These are phyloP conservation scores for Grammothele lineata DNA, from an alignment of 768 basidiomycete genomes.

Conservation along the genomic window DNA sequence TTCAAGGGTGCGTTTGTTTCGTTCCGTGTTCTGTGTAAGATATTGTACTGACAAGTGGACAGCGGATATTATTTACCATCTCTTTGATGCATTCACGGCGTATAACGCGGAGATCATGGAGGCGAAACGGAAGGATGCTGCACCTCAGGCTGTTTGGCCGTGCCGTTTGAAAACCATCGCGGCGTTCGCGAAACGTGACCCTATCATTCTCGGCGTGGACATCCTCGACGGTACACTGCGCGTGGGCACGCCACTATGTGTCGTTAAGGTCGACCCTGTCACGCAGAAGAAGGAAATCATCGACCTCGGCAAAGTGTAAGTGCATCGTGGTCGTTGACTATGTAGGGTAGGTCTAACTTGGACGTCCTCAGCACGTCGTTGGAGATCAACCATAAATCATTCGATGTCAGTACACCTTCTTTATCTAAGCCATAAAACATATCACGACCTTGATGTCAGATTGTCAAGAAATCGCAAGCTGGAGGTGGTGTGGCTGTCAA, in stretches of 20 bases:
- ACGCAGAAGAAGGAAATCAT: conserved; percentile 91
- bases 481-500: conserved; percentile 97
- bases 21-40: neutral
- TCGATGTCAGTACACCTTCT: conserved; percentile 62
- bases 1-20: conserved; percentile 73
- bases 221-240: conserved; percentile 90
- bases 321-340: conserved; percentile 1
- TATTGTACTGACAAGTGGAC: conserved; percentile 6
- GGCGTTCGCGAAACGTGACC: conserved; percentile 95
- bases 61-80: conserved; percentile 99
- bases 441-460: conserved; percentile 36
- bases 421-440: too few relatives aligned
- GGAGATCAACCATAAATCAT: conserved; percentile 93
- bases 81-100: conserved; percentile 93
- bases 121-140: conserved; percentile 88
- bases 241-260: conserved; percentile 91
- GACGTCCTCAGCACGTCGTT: conserved; percentile 69
- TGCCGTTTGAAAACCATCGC: conserved; percentile 90
- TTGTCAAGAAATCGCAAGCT: conserved; percentile 91
- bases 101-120: conserved; percentile 91
- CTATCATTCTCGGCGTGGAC: conserved; percentile 95
- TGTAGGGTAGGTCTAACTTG: too few relatives aligned
- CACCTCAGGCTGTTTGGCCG: conserved; percentile 95
- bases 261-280: conserved; percentile 84
- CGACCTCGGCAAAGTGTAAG: conserved; percentile 91